These are phyloP conservation scores for Pseudogymnoascus sp. DNA, from an alignment of 2,329 filamentous ascomycete species.

Conservation along the genomic window DNA sequence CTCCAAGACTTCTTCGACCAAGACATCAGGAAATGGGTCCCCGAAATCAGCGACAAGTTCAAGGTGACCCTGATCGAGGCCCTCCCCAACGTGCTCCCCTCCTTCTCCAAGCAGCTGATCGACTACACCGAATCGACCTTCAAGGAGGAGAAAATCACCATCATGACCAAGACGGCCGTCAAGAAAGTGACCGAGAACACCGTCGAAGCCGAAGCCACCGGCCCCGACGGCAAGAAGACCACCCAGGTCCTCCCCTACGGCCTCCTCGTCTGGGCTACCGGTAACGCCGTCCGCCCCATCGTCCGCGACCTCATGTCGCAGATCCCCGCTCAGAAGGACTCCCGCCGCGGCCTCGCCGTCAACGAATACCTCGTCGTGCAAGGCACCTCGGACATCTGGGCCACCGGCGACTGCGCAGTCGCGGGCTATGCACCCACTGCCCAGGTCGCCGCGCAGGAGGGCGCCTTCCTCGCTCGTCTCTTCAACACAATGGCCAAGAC, in stretches of 20 bases:
- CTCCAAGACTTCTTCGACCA: constrained; percentile 98
- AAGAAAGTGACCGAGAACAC: constrained; percentile 91
- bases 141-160: constrained; percentile 96
- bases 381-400: constrained; percentile 95
- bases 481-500: constrained; percentile 99
- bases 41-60: constrained; percentile 90
- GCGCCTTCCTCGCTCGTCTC: constrained; percentile 84
- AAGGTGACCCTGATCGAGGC: constrained; percentile 96
- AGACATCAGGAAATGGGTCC: constrained; percentile 96
- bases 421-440: constrained; percentile 97
- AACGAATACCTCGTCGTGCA: constrained; percentile 99
- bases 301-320: constrained; percentile 86
- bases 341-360: constrained; percentile 85
- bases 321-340: constrained; percentile 92
- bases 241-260: constrained; percentile 82
- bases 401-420: constrained; percentile 92
- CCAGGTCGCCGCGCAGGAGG: constrained; percentile 93
- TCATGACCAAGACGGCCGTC: constrained; percentile 98
- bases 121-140: constrained; percentile 99
- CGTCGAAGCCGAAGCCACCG: constrained; percentile 80
- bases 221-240: constrained; percentile 77
- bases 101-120: constrained; percentile 98
- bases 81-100: constrained; percentile 89
- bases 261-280: constrained; percentile 95
- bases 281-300: constrained; percentile 84